Evolutionary conservation across 345 rosid species (phyloP), one percentile per base, ranked within the genome.

Genomic region (Eucalyptus lansdowneana): DNA sequence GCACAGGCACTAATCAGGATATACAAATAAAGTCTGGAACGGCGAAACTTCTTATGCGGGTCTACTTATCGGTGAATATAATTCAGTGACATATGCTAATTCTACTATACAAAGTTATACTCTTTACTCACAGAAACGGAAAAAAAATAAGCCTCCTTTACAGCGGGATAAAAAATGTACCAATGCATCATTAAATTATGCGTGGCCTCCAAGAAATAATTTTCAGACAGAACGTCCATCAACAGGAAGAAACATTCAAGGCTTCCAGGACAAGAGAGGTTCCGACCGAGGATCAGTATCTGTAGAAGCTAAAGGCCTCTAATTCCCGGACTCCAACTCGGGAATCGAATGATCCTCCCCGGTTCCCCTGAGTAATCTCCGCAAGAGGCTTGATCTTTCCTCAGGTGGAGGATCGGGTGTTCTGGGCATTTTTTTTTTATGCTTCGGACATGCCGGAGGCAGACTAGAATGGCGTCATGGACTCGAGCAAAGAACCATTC

Each of bases 381-480:
- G 94, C 67, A 93, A 93, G 88, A 93, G 90, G 91, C 92, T 91
- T 19, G 91, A 51, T 88, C 90, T 92, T 40, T 91, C 93, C 76
- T 92, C 94, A 3, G 87, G 87, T 67, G 76, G 88, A 88, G 90
- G 27, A 80, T 90, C 93, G 80, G 89, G 56, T 24, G 88, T 19
- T 45, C 90, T 92, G 12, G 91, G 85, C 34, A 90, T 31, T 72
- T 93, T 92, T 2, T 34, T 86, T 91, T 92, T 60, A 91, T 88
- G 91, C 94, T 91, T 92, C 95, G 96, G 86, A 97, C 97, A 58
- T 93, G 95, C 51, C 92, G 97, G 65, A 97, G 99, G 93, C 99
- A 97, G 56, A 97, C 98, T 91, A 96, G 99, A 51, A 97, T 98
- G 3, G 99, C 99, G 88, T 98, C 99, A 17, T 98, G 99, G 25